These are phyloP conservation scores for Petunia axillaris DNA, from an alignment of 257 asterid species.

Conservation along the genomic window DNA sequence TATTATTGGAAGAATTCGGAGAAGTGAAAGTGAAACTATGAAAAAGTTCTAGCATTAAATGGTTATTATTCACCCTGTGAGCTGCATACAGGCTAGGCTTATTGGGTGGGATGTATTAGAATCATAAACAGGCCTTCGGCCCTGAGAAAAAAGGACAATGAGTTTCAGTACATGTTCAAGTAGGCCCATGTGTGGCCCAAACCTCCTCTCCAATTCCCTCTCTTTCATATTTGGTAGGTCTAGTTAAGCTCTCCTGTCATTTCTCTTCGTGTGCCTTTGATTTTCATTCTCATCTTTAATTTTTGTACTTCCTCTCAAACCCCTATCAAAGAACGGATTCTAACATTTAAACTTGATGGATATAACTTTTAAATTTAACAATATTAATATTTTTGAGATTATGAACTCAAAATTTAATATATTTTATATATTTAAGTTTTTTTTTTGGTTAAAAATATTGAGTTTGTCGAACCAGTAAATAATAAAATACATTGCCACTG, in stretches of 20 bases:
- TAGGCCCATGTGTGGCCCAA: conserved; percentile 33
- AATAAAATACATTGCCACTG: too few relatives aligned
- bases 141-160: conserved; percentile 27
- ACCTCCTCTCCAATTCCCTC: background rate
- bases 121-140: conserved; percentile 23
- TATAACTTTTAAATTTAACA: too few relatives aligned
- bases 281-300: conserved; percentile 42
- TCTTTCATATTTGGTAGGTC: conserved; percentile 25
- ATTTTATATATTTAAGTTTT: too few relatives aligned
- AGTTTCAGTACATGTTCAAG: conserved; percentile 9
- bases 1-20: background rate
- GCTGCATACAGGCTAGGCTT: conserved; percentile 37
- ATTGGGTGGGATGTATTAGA: conserved; percentile 19
- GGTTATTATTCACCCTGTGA: conserved; percentile 3
- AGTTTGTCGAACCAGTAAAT: too few relatives aligned
- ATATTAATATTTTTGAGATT: too few relatives aligned
- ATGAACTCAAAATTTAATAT: too few relatives aligned
- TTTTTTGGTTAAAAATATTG: too few relatives aligned
- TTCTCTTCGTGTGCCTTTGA: conserved; percentile 40
- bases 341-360: too few relatives aligned
- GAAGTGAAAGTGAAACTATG: background rate
- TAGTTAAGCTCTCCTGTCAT: conserved; percentile 25
- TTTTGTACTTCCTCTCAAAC: conserved; percentile 34
- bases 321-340: too few relatives aligned
- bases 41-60: conserved; percentile 27